phyloP scores from a whole-genome alignment of 2,329 filamentous ascomycete genomes.

The Saccharata proteae region DNA sequence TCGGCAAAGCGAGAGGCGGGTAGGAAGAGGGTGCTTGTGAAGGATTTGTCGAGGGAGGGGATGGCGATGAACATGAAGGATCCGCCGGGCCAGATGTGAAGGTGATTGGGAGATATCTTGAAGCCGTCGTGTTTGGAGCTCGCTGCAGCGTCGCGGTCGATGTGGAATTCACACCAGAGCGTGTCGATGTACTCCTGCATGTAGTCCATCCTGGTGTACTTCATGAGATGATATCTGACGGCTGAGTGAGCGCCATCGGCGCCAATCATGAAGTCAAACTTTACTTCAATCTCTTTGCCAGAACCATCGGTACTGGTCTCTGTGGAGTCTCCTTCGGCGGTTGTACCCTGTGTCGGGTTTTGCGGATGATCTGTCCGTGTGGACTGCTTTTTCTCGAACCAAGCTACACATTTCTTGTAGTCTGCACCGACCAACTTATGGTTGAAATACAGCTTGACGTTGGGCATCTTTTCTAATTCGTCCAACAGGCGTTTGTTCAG shows the following conservation, averaged over 20 bases:
- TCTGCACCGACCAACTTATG: slow-evolving; percentile 89
- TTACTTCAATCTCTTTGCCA: slow-evolving; percentile 67
- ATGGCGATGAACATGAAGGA: slow-evolving; percentile 99
- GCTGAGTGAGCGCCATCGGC: slow-evolving; percentile 92
- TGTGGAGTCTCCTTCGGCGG: slow-evolving; percentile 14
- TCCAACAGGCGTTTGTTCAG: slow-evolving; percentile 79
- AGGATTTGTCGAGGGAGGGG: slow-evolving; percentile 74
- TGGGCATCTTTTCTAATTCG: slow-evolving; percentile 68
- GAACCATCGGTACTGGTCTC: too few relatives aligned
- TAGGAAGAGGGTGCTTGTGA: slow-evolving; percentile 90
- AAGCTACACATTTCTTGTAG: slow-evolving; percentile 65
- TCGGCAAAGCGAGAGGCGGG: slow-evolving; percentile 56
- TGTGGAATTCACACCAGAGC: slow-evolving; percentile 91
- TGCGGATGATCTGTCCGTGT: slow-evolving; percentile 12
- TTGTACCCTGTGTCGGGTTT: slow-evolving; percentile 11
- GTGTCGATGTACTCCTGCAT: slow-evolving; percentile 92
- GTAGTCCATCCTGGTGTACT: slow-evolving; percentile 81
- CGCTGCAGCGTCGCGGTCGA: slow-evolving; percentile 41
- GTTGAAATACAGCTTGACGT: slow-evolving; percentile 85
- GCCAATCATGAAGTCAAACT: slow-evolving; percentile 88
- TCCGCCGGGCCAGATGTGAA: slow-evolving; percentile 93
- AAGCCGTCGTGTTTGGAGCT: slow-evolving; percentile 42
- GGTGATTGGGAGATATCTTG: slow-evolving; percentile 76
- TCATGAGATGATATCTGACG: slow-evolving; percentile 89
- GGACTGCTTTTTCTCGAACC: slow-evolving; percentile 56